phyloP scores from a whole-genome alignment of 306 rosid genomes.

The Cucumis melo region DNA sequence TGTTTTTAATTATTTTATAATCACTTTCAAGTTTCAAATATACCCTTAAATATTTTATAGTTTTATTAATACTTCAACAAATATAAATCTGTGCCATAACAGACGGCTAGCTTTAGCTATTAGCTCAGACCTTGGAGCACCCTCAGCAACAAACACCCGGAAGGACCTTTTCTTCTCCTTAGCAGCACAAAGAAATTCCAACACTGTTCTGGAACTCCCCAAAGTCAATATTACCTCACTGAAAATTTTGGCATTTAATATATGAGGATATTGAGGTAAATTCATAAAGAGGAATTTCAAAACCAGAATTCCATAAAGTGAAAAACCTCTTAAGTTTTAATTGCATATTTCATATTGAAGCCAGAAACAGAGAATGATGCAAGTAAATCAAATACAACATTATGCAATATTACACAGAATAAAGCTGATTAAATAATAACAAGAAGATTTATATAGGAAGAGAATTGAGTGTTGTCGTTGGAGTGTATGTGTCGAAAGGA shows the following conservation, averaged over 20 bases:
- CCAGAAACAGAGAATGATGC: background rate
- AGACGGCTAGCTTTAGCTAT: conserved; percentile 7
- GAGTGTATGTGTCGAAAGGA: no score
- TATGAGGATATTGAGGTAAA: conserved; percentile 6
- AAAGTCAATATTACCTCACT: conserved; percentile 95
- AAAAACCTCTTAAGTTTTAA: background rate
- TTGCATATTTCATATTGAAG: background rate
- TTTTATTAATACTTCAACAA: no score
- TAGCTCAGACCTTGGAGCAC: conserved; percentile 86
- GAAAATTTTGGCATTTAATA: conserved; percentile 19
- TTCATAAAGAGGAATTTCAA: background rate
- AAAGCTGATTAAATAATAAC: background rate
- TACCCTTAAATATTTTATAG: no score
- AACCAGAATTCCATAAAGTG: background rate
- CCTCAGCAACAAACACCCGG: conserved; percentile 87
- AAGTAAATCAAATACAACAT: background rate
- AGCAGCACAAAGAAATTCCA: conserved; percentile 93
- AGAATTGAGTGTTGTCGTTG: no score
- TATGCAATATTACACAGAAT: background rate
- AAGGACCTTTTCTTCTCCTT: conserved; percentile 92
- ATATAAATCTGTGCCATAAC: conserved; percentile 2
- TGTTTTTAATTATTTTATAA: background rate
- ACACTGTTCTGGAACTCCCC: conserved; percentile 93
- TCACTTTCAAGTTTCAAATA: no score
- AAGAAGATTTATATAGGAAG: no score